Evolutionary conservation across 768 basidiomycete genomes (phyloP).

Genomic region (Leccinellum rugosiceps): DNA sequence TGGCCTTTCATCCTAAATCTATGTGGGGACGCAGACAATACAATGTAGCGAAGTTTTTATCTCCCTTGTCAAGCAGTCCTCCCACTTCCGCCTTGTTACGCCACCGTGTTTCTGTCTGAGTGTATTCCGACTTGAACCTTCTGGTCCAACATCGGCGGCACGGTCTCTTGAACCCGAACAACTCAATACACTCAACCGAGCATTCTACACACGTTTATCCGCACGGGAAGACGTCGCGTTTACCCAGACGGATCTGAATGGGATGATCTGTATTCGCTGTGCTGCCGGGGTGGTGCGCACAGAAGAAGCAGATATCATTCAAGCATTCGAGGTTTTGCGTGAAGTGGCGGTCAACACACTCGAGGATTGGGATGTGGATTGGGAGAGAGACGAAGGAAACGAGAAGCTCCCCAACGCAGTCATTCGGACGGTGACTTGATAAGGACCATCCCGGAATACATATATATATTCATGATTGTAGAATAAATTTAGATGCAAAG

Average conservation of each 20-base stretch:
- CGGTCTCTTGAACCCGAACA: slow-evolving; percentile 29
- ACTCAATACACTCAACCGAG: slow-evolving; percentile 65
- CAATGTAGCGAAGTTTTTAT: slow-evolving; percentile 58
- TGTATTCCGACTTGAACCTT: slow-evolving; percentile 67
- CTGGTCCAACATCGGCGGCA: no score
- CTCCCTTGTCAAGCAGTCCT: slow-evolving; percentile 47
- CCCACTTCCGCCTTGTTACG: slow-evolving; percentile 61
- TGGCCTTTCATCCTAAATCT: background rate
- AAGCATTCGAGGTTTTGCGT: slow-evolving; percentile 56
- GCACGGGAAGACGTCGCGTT: slow-evolving; percentile 63
- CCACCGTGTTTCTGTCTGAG: slow-evolving; percentile 68
- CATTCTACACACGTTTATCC: slow-evolving; percentile 57
- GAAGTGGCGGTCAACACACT: slow-evolving; percentile 53
- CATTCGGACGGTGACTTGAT: background rate
- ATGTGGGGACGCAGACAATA: slow-evolving; percentile 52
- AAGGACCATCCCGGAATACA: background rate
- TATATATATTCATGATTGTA: background rate
- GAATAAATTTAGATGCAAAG: background rate
- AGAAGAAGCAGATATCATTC: slow-evolving; percentile 55
- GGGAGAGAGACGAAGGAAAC: background rate
- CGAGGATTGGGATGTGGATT: slow-evolving; percentile 35
- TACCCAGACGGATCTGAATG: slow-evolving; percentile 77
- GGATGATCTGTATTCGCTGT: slow-evolving; percentile 59
- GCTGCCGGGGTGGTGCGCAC: slow-evolving; percentile 77
- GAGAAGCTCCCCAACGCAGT: background rate